phyloP scores from a whole-genome alignment of 139 green algal genomes.

The Closterium sp. region DNA sequence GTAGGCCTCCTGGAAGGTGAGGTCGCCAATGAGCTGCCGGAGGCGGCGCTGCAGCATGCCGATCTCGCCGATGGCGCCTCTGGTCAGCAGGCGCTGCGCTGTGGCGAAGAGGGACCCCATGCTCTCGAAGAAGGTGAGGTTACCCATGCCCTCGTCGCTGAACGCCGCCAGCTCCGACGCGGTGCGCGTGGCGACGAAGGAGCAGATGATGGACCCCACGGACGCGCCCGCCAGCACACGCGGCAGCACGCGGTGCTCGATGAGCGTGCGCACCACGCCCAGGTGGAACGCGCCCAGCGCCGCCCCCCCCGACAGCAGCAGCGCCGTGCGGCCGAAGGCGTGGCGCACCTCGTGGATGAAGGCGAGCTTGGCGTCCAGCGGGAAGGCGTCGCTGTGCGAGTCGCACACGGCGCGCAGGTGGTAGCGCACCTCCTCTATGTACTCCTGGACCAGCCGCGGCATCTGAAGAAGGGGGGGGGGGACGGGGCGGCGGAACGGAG shows the following conservation, averaged over 20 bases:
- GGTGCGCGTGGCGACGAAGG: constrained; percentile 41
- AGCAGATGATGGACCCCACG: constrained; percentile 77
- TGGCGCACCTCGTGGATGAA: constrained; percentile 93
- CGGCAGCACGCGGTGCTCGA: constrained; percentile 85
- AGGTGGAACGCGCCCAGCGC: constrained; percentile 92
- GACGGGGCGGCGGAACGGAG: not conserved
- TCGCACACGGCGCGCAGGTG: constrained; percentile 65
- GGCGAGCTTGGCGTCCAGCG: constrained; percentile 78
- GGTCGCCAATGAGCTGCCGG: constrained; percentile 57
- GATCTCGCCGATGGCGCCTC: constrained; percentile 56
- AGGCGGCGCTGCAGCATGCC: constrained; percentile 51
- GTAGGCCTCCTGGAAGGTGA: constrained; percentile 67
- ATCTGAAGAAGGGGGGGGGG: not conserved
- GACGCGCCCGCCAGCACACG: constrained; percentile 85
- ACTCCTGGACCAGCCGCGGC: constrained; percentile 83
- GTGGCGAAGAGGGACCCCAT: constrained; percentile 44
- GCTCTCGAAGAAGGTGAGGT: constrained; percentile 54
- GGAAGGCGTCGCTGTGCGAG: constrained; percentile 54
- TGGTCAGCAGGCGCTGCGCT: constrained; percentile 50
- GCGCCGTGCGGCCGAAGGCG: constrained; percentile 89
- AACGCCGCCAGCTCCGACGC: constrained; percentile 48
- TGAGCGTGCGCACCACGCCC: constrained; percentile 85
- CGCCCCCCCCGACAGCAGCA: constrained; percentile 91
- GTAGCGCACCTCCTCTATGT: constrained; percentile 84
- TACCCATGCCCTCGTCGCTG: constrained; percentile 47